These are phyloP conservation scores for Talaromyces atroroseus DNA, from an alignment of 2,329 filamentous ascomycete species.

Conservation along the genomic window DNA sequence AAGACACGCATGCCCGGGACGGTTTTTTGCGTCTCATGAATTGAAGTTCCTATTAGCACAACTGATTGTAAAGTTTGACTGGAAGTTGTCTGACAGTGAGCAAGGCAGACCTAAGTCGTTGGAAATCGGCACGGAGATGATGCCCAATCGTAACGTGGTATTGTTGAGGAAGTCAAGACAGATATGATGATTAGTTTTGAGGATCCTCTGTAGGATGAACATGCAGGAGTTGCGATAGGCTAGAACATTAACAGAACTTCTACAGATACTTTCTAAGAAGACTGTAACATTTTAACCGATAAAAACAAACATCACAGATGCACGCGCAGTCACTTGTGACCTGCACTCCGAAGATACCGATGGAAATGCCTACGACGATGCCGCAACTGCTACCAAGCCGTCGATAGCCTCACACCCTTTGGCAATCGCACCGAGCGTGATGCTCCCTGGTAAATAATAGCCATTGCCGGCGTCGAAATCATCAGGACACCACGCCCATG, in stretches of 20 bases:
- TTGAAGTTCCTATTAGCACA: background rate
- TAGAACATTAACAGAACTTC: too few species aligned
- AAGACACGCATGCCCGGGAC: background rate
- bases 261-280: too few species aligned
- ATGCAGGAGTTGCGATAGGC: too few species aligned
- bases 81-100: background rate
- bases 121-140: background rate
- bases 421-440: constrained; percentile 2
- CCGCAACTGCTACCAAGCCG: background rate
- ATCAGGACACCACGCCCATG: constrained; percentile 11
- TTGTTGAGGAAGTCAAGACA: background rate
- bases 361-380: background rate
- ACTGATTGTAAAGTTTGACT: background rate
- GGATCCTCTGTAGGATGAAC: too few species aligned
- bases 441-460: constrained; percentile 8
- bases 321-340: background rate
- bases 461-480: constrained; percentile 6
- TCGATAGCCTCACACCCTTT: constrained; percentile 3
- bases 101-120: background rate
- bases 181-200: background rate
- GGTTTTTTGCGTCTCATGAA: background rate
- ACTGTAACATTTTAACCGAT: background rate
- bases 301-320: background rate
- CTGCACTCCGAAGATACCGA: background rate
- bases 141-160: background rate